Evolutionary conservation across 768 basidiomycete species (phyloP).

Genomic region (Kwoniella botswanensis): DNA sequence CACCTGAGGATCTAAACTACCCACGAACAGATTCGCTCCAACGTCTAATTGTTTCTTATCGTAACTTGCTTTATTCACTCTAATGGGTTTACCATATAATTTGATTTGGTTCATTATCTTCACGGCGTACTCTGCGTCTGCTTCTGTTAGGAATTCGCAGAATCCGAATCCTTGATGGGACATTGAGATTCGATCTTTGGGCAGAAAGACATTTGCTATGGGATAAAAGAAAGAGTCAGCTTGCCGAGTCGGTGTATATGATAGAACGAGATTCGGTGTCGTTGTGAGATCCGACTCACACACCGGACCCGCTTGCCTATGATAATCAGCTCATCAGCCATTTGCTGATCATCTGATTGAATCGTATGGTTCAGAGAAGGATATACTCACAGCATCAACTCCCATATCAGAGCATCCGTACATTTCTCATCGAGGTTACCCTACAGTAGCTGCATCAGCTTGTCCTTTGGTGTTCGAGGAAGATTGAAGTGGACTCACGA

Average conservation of each 20-base stretch:
- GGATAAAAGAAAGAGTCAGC: background rate
- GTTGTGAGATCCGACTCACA: constrained; percentile 65
- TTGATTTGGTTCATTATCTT: constrained; percentile 99
- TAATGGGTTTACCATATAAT: constrained; percentile 95
- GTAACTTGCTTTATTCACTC: constrained; percentile 98
- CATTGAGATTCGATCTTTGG: constrained; percentile 98
- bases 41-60: constrained; percentile 98
- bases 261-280: no score
- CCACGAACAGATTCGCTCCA: constrained; percentile 95
- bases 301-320: constrained; percentile 89
- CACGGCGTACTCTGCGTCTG: constrained; percentile 99
- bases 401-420: constrained; percentile 93
- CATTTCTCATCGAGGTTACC: constrained; percentile 97
- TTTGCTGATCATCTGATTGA: no score
- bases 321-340: background rate
- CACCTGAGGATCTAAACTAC: constrained; percentile 91
- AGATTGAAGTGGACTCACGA: constrained; percentile 61
- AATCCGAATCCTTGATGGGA: constrained; percentile 99
- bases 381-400: constrained; percentile 75
- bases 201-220: constrained; percentile 94
- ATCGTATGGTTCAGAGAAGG: no score
- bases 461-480: background rate
- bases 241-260: background rate
- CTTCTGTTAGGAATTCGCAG: constrained; percentile 98
- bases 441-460: constrained; percentile 59